phyloP scores from a whole-genome alignment of 345 rosid species.

The Salix viminalis region DNA sequence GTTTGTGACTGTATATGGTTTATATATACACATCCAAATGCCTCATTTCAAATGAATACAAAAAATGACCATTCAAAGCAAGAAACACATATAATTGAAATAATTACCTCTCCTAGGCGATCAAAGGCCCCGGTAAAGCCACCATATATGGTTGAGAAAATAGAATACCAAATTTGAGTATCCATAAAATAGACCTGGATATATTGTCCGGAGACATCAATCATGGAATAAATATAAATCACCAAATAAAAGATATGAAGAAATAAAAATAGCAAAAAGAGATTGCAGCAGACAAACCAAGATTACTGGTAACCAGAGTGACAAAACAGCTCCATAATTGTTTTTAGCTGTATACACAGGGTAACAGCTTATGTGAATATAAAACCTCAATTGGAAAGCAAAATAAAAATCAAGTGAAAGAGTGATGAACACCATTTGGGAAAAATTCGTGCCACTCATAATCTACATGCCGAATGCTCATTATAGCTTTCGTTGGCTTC shows the following conservation, averaged over 20 bases:
- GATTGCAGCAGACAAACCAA: conserved; percentile 39
- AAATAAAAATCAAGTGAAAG: conserved; percentile 3
- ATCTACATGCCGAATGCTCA: conserved; percentile 56
- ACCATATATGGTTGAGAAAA: conserved; percentile 84
- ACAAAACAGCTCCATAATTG: conserved; percentile 68
- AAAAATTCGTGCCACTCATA: conserved; percentile 92
- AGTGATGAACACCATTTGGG: conserved; percentile 53
- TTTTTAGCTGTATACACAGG: conserved; percentile 48
- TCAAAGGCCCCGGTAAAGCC: conserved; percentile 92
- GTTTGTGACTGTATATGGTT: background rate
- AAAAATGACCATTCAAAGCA: background rate
- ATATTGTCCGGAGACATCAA: conserved; percentile 10
- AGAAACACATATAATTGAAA: background rate
- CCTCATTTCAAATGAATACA: no score
- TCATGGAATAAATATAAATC: background rate
- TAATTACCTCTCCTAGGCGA: conserved; percentile 87
- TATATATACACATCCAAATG: no score
- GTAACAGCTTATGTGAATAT: conserved; percentile 5
- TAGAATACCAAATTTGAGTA: conserved; percentile 92
- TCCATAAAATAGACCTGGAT: conserved; percentile 90
- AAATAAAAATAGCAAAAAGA: background rate
- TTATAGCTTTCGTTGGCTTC: conserved; percentile 83
- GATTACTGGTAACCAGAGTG: conserved; percentile 82
- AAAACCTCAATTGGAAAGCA: conserved; percentile 11
- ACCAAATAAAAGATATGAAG: background rate